Evolutionary conservation across 257 asterid genomes (phyloP), one percentile per base, ranked within the genome.

Genomic region (Solanum chilense): DNA sequence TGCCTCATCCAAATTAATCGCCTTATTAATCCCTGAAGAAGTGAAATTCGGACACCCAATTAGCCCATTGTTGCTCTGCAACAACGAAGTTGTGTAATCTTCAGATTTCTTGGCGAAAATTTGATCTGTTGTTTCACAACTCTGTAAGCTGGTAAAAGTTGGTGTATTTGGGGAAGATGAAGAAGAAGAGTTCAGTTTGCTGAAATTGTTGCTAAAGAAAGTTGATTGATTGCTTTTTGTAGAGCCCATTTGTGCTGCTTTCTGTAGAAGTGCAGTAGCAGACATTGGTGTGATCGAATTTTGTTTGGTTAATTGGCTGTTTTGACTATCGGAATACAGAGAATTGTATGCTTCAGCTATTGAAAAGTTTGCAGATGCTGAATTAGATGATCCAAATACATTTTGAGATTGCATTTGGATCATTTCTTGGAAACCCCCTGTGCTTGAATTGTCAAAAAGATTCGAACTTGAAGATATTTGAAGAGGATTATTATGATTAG

Each of bases 231-330:
- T 89, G 91, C 96, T 93, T 45, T 90, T 89, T 3, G 96, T 91
- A 9, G 98, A 93, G 9, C 99, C 99, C 94, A 95, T 94, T 76
- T 95, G 98, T 18, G 99, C 97, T 4, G 98, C 99, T 85, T 92
- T 95, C 42, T 94, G 99, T 1, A 96, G 92, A 21, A 96, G 96
- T 8, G 99, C 98, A 4, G 99, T 96, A 3, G 99, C 99, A 2
- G 99, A 96, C 97, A 93, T 94, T 15, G 96, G 91, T 3, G 42
- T 37, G 4, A 12, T 21, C 1, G 89, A 89, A 1, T 91, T 76
- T 12, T 92, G 87, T 20, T 86, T 88, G 4, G 92, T 41, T 80
- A 49, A 45, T 9, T 25, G 41, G 42, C 85, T 85, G 21, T 90
- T 70, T 62, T 25, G 69, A 81, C 44, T 84, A 62, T 58, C 91